phyloP scores from a whole-genome alignment of 2,329 filamentous ascomycete genomes.

The Periconia macrospinosa region DNA sequence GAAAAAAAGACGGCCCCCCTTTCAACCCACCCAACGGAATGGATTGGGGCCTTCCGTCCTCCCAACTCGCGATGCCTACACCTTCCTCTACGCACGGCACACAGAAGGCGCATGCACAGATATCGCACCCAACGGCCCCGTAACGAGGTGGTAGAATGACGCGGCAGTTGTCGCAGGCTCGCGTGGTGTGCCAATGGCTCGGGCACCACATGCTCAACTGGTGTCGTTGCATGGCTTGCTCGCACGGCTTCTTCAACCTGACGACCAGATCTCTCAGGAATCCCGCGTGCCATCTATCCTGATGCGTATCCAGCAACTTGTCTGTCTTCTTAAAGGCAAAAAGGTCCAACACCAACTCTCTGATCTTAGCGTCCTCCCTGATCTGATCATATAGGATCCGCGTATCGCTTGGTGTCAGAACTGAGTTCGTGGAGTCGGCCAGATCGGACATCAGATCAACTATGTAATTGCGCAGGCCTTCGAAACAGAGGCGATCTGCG shows the following conservation, averaged over 20 bases:
- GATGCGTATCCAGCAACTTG: slow-evolving; percentile 49
- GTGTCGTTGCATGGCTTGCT: slow-evolving; percentile 47
- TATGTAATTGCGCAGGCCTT: slow-evolving; percentile 49
- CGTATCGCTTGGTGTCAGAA: slow-evolving; percentile 53
- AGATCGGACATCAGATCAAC: slow-evolving; percentile 48
- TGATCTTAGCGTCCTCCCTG: slow-evolving; percentile 42
- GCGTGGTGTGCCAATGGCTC: slow-evolving; percentile 34
- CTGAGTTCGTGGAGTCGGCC: slow-evolving; percentile 52
- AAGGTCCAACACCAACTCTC: slow-evolving; percentile 50
- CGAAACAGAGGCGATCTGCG: slow-evolving; percentile 51
- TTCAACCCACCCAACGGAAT: neutral
- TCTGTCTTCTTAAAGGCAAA: slow-evolving; percentile 58
- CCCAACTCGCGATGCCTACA: slow-evolving; percentile 17
- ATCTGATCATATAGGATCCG: slow-evolving; percentile 51
- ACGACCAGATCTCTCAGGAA: slow-evolving; percentile 53
- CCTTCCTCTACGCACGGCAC: slow-evolving; percentile 39
- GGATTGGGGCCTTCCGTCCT: slow-evolving; percentile 22
- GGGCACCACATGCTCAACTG: slow-evolving; percentile 44
- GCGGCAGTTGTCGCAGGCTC: slow-evolving; percentile 42
- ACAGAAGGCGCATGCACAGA: slow-evolving; percentile 48
- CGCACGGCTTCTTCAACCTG: slow-evolving; percentile 49
- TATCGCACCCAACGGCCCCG: slow-evolving; percentile 43
- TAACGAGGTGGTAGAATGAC: slow-evolving; percentile 43
- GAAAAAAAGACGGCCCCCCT: neutral
- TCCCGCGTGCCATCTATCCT: slow-evolving; percentile 51